A percentile compares a stretch with the other conserved stretches of the same genome.
phyloP scores from a whole-genome alignment of 2,329 filamentous ascomycete genomes.

The Mollisiaceae sp. region DNA sequence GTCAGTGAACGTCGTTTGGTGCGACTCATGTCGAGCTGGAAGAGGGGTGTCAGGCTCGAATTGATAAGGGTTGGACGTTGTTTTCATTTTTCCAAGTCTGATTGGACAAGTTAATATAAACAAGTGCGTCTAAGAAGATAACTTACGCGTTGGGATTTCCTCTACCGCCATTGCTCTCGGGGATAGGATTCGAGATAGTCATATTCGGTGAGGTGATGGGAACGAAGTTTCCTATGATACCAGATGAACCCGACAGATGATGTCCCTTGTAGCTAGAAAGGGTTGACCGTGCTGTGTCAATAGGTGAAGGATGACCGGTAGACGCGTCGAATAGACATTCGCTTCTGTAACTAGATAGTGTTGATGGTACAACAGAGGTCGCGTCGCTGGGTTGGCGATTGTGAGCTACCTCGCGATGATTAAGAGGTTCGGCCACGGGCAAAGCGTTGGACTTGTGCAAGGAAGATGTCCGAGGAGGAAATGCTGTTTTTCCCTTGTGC shows the following conservation, averaged over 20 bases:
- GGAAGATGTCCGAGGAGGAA: slow-evolving; percentile 27
- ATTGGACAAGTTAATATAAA: neutral
- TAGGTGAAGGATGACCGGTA: slow-evolving; percentile 3
- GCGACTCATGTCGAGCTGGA: slow-evolving; percentile 14
- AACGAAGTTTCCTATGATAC: slow-evolving; percentile 38
- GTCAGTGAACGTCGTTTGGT: slow-evolving; percentile 36
- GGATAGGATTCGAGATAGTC: slow-evolving; percentile 4
- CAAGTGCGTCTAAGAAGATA: neutral
- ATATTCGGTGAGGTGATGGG: slow-evolving; percentile 25
- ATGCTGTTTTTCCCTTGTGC: slow-evolving; percentile 13
- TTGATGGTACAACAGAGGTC: slow-evolving; percentile 18
- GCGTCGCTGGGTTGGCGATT: slow-evolving; percentile 18
- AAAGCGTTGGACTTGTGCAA: slow-evolving; percentile 10
- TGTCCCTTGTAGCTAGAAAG: slow-evolving; percentile 20
- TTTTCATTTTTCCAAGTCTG: slow-evolving; percentile 20
- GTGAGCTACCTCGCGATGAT: slow-evolving; percentile 13
- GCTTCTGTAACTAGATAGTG: slow-evolving; percentile 11
- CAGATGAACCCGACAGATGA: slow-evolving; percentile 26
- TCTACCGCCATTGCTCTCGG: neutral
- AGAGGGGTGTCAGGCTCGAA: slow-evolving; percentile 39
- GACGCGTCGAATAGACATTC: slow-evolving; percentile 17
- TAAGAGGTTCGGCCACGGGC: neutral
- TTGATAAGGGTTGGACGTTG: slow-evolving; percentile 31
- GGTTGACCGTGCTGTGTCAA: slow-evolving; percentile 19
- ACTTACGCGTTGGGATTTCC: slow-evolving; percentile 18